Conservation (phyloP, 2,329 filamentous ascomycete species). For the Epichloe baconii region DNA sequence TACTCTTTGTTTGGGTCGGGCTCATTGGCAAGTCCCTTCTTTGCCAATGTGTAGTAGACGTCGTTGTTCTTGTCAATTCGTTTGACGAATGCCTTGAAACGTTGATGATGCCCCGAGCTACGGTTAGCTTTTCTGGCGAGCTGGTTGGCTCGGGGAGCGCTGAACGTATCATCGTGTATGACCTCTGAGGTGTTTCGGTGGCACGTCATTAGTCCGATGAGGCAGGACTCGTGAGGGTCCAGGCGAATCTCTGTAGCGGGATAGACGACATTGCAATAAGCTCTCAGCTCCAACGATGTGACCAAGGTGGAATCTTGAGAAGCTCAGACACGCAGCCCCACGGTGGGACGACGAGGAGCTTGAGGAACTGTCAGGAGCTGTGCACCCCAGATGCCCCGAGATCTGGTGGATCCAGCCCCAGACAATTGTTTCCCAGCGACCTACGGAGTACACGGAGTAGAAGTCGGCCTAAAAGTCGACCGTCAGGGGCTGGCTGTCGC, state of each 20-base stretch:
- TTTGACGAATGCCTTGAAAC: constrained; percentile 14
- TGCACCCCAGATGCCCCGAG: not conserved
- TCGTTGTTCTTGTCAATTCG: constrained; percentile 10
- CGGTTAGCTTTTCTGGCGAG: constrained; percentile 3
- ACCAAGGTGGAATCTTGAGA: not conserved
- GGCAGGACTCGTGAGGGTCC: not conserved
- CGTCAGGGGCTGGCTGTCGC: not conserved
- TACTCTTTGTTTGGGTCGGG: constrained; percentile 7
- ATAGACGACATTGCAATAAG: not conserved
- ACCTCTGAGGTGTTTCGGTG: not conserved
- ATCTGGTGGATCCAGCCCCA: constrained; percentile 3
- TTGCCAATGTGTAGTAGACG: constrained; percentile 16
- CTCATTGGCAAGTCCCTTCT: constrained; percentile 5
- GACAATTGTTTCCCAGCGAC: not conserved
- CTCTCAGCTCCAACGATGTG: not conserved
- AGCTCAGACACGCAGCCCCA: not conserved
- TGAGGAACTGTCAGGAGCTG: not conserved
- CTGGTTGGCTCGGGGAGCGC: constrained; percentile 5
- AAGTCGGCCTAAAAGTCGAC: no score
- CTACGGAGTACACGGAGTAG: no score
- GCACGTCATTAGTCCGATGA: not conserved
- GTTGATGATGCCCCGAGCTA: constrained; percentile 2
- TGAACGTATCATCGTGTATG: constrained; percentile 9
- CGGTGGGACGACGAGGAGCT: not conserved
- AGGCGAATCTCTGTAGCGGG: not conserved